Percentiles rank a stretch among this genome's conserved stretches.
phyloP scores from a whole-genome alignment of 805 yeast genomes.

The Barnettozyma californica region DNA sequence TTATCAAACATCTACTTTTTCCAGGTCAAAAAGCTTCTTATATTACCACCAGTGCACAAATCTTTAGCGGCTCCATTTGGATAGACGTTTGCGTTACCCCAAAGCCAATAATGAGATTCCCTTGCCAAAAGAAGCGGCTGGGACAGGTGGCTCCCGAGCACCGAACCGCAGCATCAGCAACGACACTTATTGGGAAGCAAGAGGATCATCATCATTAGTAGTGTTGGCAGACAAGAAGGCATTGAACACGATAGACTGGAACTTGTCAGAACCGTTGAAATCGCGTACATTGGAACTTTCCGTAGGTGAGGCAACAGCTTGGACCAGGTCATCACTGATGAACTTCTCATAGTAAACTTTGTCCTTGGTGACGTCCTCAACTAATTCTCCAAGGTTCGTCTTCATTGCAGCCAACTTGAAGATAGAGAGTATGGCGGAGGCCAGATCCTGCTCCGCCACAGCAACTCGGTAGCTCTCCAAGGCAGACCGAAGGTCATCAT shows the following conservation, averaged over 20 bases:
- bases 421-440: background rate
- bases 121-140: no score
- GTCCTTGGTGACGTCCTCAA: background rate
- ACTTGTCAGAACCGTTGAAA: background rate
- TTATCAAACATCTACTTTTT: no score
- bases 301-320: background rate
- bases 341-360: slow-evolving; percentile 1
- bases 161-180: no score
- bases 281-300: background rate
- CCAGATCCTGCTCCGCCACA: background rate
- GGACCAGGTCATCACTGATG: background rate
- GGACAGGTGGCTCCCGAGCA: background rate
- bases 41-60: background rate
- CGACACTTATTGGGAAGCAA: no score
- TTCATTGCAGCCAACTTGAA: slow-evolving; percentile 4
- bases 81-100: background rate
- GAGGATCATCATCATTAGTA: background rate
- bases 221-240: background rate
- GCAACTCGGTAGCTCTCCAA: background rate
- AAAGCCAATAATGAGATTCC: background rate
- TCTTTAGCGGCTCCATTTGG: slow-evolving; percentile 15
- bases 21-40: slow-evolving; percentile 1
- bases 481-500: background rate
- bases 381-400: background rate
- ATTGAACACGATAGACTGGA: background rate